These are phyloP conservation scores for Ophiostoma ips DNA, from an alignment of 2,329 filamentous ascomycete species.

Conservation along the genomic window DNA sequence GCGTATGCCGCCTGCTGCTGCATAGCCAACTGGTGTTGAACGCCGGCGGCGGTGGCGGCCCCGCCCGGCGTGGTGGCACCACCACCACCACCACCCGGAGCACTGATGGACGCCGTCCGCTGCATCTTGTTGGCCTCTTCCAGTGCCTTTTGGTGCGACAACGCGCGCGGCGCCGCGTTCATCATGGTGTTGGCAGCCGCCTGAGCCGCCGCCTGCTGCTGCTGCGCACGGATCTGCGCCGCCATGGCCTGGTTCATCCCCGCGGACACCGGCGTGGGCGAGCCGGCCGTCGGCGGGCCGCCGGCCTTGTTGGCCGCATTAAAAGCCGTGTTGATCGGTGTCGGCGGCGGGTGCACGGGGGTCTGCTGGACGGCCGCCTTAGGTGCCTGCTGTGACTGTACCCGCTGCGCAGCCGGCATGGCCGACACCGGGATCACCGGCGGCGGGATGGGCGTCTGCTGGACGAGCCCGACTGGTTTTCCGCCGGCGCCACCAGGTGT, in stretches of 20 bases:
- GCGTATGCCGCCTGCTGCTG: conserved; percentile 45
- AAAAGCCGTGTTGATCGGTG: conserved; percentile 35
- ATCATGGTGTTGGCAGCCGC: conserved; percentile 11
- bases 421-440: conserved; percentile 13
- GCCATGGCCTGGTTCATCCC: background rate
- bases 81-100: background rate
- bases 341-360: conserved; percentile 18
- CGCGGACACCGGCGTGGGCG: conserved; percentile 33
- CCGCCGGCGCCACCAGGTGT: too few species aligned
- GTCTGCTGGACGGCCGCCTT: conserved; percentile 14
- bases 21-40: conserved; percentile 18
- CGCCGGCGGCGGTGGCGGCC: conserved; percentile 6
- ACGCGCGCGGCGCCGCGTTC: conserved; percentile 27
- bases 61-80: conserved; percentile 3
- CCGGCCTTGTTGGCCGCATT: conserved; percentile 22
- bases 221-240: background rate
- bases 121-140: conserved; percentile 29
- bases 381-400: conserved; percentile 13
- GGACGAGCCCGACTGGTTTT: conserved; percentile 8
- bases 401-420: background rate
- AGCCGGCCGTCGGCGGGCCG: conserved; percentile 24
- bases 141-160: conserved; percentile 37
- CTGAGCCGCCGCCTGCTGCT: conserved; percentile 1
- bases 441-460: conserved; percentile 14
- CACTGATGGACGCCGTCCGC: background rate